Percentiles rank a stretch among this genome's conserved stretches.
Conservation (phyloP, 139 green algal species). For the Desmodesmus armatus region DNA sequence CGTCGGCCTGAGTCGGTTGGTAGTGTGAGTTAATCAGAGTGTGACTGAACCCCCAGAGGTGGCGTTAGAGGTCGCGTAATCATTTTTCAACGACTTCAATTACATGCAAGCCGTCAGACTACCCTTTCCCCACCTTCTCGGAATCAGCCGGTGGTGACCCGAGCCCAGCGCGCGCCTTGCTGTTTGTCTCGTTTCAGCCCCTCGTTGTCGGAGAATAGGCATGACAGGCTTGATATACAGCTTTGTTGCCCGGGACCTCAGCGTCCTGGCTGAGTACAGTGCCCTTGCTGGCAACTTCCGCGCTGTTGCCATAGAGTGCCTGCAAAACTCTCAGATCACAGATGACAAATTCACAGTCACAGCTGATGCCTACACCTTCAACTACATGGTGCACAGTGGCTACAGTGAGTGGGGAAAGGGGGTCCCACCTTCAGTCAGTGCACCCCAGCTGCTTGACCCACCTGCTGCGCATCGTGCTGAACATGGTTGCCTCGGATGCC, state of each 20-base stretch:
- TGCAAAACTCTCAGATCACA: conserved; percentile 44
- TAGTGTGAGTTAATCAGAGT: too few species aligned
- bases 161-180: too few species aligned
- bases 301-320: conserved; percentile 85
- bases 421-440: too few species aligned
- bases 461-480: neutral
- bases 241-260: conserved; percentile 80
- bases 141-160: too few species aligned
- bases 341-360: conserved; percentile 81
- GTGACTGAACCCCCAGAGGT: too few species aligned
- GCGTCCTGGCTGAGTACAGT: conserved; percentile 82
- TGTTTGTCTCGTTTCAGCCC: too few species aligned
- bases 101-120: too few species aligned
- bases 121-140: too few species aligned
- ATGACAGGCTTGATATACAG: conserved; percentile 77
- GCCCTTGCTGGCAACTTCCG: conserved; percentile 91
- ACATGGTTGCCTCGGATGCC: neutral
- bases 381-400: conserved; percentile 83
- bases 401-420: conserved; percentile 52
- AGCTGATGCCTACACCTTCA: conserved; percentile 87
- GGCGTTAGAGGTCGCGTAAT: too few species aligned
- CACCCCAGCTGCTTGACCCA: neutral
- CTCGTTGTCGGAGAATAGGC: too few species aligned
- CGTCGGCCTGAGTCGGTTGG: too few species aligned
- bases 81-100: too few species aligned